These are phyloP conservation scores for Trichosporon sp. DNA, from an alignment of 1,284 basidiomycete species.

Conservation along the genomic window DNA sequence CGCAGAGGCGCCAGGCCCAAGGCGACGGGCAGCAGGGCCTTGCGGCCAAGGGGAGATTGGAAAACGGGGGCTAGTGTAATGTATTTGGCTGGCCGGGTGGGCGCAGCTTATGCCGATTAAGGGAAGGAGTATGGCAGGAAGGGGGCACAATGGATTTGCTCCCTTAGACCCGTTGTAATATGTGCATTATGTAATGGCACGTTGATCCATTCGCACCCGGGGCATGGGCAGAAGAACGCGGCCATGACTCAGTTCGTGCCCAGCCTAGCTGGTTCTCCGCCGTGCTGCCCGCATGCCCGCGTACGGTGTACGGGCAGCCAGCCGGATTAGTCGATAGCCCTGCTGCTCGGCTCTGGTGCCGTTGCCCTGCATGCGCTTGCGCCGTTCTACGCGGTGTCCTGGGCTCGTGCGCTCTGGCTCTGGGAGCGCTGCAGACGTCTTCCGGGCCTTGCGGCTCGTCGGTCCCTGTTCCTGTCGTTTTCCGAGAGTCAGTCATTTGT, in stretches of 20 bases:
- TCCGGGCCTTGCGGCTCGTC: slow-evolving; percentile 1
- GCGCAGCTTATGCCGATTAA: not conserved
- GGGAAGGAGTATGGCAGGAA: not conserved
- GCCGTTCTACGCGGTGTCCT: not conserved
- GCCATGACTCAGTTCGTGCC: not conserved
- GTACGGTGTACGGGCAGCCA: too few species aligned
- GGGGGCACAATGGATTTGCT: not conserved
- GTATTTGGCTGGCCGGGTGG: not conserved
- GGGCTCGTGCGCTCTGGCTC: not conserved
- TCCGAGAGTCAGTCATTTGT: not conserved
- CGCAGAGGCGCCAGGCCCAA: not conserved
- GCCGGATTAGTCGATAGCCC: not conserved
- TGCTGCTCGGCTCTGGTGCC: not conserved
- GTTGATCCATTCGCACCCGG: not conserved
- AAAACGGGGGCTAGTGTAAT: not conserved
- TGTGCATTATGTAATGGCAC: not conserved
- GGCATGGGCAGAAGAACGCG: not conserved
- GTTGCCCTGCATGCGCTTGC: too few species aligned
- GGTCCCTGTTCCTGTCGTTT: not conserved
- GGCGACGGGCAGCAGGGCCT: not conserved
- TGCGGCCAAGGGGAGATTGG: not conserved
- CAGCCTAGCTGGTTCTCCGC: not conserved
- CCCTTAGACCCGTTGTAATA: not conserved
- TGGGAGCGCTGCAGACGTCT: not conserved
- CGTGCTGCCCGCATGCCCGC: not conserved